phyloP scores from a whole-genome alignment of 1,139 yeast species.

The Nakaseomyces bracarensis region DNA sequence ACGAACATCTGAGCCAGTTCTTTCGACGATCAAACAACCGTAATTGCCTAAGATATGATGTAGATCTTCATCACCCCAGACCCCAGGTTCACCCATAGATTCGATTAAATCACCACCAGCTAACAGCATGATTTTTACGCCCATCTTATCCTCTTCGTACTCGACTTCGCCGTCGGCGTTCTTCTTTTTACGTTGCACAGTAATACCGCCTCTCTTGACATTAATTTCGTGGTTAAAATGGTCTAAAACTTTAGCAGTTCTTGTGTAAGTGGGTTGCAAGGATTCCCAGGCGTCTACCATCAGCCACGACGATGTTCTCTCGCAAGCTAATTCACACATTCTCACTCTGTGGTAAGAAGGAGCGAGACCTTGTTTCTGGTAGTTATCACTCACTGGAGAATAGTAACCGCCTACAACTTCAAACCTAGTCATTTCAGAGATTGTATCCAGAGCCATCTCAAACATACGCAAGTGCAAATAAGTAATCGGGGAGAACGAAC shows the following conservation, averaged over 20 bases:
- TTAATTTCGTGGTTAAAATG: constrained; percentile 95
- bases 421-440: constrained; percentile 82
- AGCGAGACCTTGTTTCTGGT: constrained; percentile 89
- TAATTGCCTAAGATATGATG: constrained; percentile 92
- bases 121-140: constrained; percentile 87
- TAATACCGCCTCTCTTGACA: constrained; percentile 79
- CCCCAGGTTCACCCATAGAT: constrained; percentile 99
- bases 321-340: constrained; percentile 98
- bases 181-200: constrained; percentile 2
- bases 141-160: constrained; percentile 44
- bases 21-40: constrained; percentile 92
- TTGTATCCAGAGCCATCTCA: constrained; percentile 96
- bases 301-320: constrained; percentile 90
- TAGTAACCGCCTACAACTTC: constrained; percentile 96
- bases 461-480: constrained; percentile 93
- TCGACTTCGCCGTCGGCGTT: not conserved
- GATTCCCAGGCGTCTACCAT: constrained; percentile 99
- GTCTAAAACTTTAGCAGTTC: constrained; percentile 92
- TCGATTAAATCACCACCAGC: constrained; percentile 98
- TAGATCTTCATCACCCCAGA: constrained; percentile 94
- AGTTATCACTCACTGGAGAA: constrained; percentile 94
- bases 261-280: constrained; percentile 78
- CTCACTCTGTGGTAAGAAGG: constrained; percentile 82
- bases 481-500: constrained; percentile 92
- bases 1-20: constrained; percentile 94